Evolutionary conservation across 2,329 filamentous ascomycete species (phyloP), one percentile per base, ranked within the genome.

Genomic region (Diplodia sapinea): DNA sequence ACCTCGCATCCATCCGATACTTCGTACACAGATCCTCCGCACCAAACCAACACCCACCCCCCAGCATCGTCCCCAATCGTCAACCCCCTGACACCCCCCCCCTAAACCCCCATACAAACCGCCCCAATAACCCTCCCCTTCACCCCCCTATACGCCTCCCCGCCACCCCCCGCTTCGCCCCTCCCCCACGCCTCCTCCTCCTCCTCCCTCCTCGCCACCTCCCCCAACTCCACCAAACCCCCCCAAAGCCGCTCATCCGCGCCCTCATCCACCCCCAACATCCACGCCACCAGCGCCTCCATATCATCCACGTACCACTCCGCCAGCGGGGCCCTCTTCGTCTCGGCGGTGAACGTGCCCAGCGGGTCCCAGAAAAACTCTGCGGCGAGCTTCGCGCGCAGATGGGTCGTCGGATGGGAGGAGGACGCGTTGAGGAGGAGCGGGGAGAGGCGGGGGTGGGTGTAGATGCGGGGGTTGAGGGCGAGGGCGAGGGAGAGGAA

Each of bases 271-370:
- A 64, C 47, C 31, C 9, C 61, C 15, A 40, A 0, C 47, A 64
- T 31, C 61, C 61, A 64, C 47, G 11, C 49, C 47, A 64, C n/a
- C 36, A 64, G 3, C 47, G 13, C 47, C 47, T 52, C 61, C 29
- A 64, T 26, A 11, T 64, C 61, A 2, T 4, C 13, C 8, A 49
- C 31, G 8, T 31, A 31, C 17, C 17, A 29, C 31, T 49, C 40
- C n/a, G 5, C 59, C n/a, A n/a, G n/a, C n/a, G n/a, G n/a, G n/a
- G n/a, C n/a, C n/a, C n/a, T n/a, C n/a, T n/a, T n/a, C n/a, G n/a
- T n/a, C n/a, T n/a, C n/a, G n/a, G 13, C 33, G 47, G 33, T 52
- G 29, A n/a, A n/a, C n/a, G n/a, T n/a, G n/a, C 47, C 17, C 13
- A 3, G 5, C 47, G 61, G 47, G 15, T 64, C 61, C 26, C 36